These are phyloP conservation scores for Aspergillus quadrilineatus DNA, from an alignment of 2,329 filamentous ascomycete species.

Conservation along the genomic window DNA sequence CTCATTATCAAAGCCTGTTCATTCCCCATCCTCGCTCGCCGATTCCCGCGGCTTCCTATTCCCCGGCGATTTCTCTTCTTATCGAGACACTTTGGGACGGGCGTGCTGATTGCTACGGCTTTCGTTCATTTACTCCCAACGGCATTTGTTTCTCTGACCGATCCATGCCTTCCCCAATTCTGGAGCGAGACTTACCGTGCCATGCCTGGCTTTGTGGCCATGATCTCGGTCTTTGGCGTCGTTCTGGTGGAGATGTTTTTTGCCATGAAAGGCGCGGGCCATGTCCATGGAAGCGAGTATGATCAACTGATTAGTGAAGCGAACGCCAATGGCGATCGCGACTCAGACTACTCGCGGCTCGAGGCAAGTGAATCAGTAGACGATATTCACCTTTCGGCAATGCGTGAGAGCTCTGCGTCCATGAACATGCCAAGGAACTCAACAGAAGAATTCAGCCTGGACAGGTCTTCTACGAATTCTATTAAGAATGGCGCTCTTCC, in stretches of 20 bases:
- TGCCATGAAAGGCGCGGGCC: slow-evolving; percentile 65
- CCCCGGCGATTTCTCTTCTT: slow-evolving; percentile 60
- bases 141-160: slow-evolving; percentile 60
- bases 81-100: slow-evolving; percentile 59
- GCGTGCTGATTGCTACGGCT: slow-evolving; percentile 57
- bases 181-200: slow-evolving; percentile 78
- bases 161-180: slow-evolving; percentile 69
- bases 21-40: slow-evolving; percentile 60
- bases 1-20: slow-evolving; percentile 51
- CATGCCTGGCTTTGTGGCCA: slow-evolving; percentile 77
- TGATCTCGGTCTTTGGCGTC: slow-evolving; percentile 77
- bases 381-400: slow-evolving; percentile 22
- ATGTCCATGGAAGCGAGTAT: slow-evolving; percentile 57
- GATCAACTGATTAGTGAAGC: slow-evolving; percentile 43
- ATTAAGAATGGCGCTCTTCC: slow-evolving; percentile 56
- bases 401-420: slow-evolving; percentile 9
- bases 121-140: slow-evolving; percentile 63
- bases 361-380: slow-evolving; percentile 21
- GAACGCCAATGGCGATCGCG: slow-evolving; percentile 20
- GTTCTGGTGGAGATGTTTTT: slow-evolving; percentile 88
- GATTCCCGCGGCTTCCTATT: slow-evolving; percentile 60
- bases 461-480: slow-evolving; percentile 23
- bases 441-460: slow-evolving; percentile 21
- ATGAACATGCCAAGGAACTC: slow-evolving; percentile 15
- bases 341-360: slow-evolving; percentile 24